These are phyloP conservation scores for Monosporascus cannonballus DNA, from an alignment of 2,329 filamentous ascomycete genomes.

Conservation along the genomic window DNA sequence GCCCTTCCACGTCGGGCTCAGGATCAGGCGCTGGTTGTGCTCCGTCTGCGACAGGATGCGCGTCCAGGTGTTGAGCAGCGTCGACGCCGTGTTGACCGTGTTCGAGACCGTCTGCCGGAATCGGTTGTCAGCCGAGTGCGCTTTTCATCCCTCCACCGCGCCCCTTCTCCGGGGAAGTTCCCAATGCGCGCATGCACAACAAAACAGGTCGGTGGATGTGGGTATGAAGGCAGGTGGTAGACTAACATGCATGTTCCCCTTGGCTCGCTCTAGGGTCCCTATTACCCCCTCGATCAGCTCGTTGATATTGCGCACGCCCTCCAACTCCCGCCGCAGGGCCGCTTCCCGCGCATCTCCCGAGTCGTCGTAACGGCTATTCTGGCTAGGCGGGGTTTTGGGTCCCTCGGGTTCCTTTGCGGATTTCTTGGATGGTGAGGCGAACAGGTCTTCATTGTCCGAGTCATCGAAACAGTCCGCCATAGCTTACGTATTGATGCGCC, in stretches of 20 bases:
- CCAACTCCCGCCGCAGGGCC: slow-evolving; percentile 70
- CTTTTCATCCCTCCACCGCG: too few relatives aligned
- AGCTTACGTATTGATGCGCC: slow-evolving; percentile 5
- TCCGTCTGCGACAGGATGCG: slow-evolving; percentile 94
- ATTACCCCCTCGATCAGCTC: slow-evolving; percentile 76
- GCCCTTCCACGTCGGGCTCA: slow-evolving; percentile 86
- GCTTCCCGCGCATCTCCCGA: slow-evolving; percentile 65
- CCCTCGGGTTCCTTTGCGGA: slow-evolving; percentile 33
- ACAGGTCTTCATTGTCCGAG: slow-evolving; percentile 43
- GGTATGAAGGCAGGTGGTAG: neutral
- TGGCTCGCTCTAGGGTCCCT: slow-evolving; percentile 63
- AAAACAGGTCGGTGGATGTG: neutral
- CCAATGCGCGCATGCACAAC: too few relatives aligned
- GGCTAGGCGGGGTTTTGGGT: slow-evolving; percentile 42
- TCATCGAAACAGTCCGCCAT: slow-evolving; percentile 42
- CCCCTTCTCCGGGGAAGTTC: too few relatives aligned
- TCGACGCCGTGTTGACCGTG: slow-evolving; percentile 82
- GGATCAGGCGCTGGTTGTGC: slow-evolving; percentile 87
- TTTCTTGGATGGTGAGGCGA: slow-evolving; percentile 36
- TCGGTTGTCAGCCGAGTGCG: neutral
- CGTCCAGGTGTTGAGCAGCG: slow-evolving; percentile 90
- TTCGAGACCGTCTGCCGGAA: slow-evolving; percentile 66
- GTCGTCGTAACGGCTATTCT: slow-evolving; percentile 30
- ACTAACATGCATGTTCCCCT: slow-evolving; percentile 69
- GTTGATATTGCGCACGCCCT: slow-evolving; percentile 81